phyloP scores from a whole-genome alignment of 148 eudicot genomes.

The Arctostaphylos glauca region DNA sequence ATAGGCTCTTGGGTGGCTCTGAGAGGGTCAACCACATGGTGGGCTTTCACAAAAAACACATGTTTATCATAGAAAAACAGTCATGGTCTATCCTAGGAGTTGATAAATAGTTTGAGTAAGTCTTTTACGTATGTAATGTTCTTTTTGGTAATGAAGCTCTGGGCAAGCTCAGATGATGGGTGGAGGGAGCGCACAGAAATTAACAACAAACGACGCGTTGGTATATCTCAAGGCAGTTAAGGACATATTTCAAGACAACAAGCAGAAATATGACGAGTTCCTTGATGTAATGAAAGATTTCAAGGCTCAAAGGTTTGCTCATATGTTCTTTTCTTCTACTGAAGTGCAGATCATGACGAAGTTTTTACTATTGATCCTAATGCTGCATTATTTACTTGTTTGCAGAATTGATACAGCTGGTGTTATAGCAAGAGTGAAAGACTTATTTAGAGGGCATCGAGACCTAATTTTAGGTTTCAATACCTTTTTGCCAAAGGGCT shows the following conservation, averaged over 20 bases:
- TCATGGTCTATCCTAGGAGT: constrained; percentile 5
- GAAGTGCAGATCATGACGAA: constrained; percentile 2
- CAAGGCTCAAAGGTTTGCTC: constrained; percentile 59
- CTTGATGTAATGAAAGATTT: constrained; percentile 78
- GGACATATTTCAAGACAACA: constrained; percentile 53
- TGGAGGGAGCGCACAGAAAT: constrained; percentile 41
- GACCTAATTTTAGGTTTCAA: constrained; percentile 75
- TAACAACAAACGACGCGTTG: constrained; percentile 62
- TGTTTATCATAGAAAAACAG: background rate
- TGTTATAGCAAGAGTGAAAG: constrained; percentile 65
- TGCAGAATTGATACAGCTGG: constrained; percentile 61
- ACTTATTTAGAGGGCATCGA: constrained; percentile 66
- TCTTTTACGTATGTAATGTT: background rate
- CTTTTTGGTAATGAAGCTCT: constrained; percentile 36
- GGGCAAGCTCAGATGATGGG: constrained; percentile 45
- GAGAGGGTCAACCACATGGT: background rate
- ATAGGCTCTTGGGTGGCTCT: background rate
- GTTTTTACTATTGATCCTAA: background rate
- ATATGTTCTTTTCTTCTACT: constrained; percentile 13
- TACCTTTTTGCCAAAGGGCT: constrained; percentile 67
- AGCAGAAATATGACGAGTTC: constrained; percentile 60
- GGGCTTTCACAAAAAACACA: background rate
- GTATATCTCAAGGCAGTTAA: constrained; percentile 58
- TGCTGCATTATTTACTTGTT: constrained; percentile 15
- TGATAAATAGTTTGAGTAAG: background rate